Base-by-base conservation (phyloP, 352 stramenopile species). In the Pythium plurisporium region DNA sequence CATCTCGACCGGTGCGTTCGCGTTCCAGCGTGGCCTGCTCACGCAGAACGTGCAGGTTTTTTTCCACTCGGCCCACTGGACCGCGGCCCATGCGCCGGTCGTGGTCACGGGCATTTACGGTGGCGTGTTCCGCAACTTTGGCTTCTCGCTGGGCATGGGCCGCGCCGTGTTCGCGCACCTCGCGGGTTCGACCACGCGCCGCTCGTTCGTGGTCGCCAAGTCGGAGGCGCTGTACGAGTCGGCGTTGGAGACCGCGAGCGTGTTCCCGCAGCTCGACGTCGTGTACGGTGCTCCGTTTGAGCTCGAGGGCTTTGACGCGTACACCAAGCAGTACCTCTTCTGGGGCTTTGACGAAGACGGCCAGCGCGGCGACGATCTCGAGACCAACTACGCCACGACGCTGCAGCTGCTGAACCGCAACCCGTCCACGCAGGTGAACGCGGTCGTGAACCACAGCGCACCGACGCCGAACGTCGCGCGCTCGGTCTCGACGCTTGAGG, bases 261-360 rank as follows among this genome's bases (percentile, higher is more conserved):
- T 60, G 22, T 72, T 94, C n/a, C 79, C 74, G 42, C 62, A 68
- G 50, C 55, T 86, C 22, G 76, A 89, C 49, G 76, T 87, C 5
- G 59, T 89, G 33, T 86, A 78, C 38, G 76, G 79, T 19, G 57
- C 72, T 4, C 45, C 26, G 9, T 64, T 79, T 11, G 74, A 87
- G 45, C 64, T 83, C 15, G 59, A 65, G 1, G 67, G 56, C 29
- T 53, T 53, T 0, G 76, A 81, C 27, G 70, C 72, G 1, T 87
- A 79, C 65, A 80, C 85, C 10, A 96, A 91, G 53, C 85, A 97
- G 66, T 96, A 87, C 67, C 73, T 97, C 45, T 90, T 97, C 62
- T 96, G 79, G 70, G 86, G 87, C 34, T 96, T 91, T 34, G 85
- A 80, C 43, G 71, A 88, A 30, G 74, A 82, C 20, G 47, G 33